A percentile compares a stretch with the other conserved stretches of the same genome.
Evolutionary conservation across 2,329 filamentous ascomycete species (phyloP).

Genomic region (Ophiostoma australiae): DNA sequence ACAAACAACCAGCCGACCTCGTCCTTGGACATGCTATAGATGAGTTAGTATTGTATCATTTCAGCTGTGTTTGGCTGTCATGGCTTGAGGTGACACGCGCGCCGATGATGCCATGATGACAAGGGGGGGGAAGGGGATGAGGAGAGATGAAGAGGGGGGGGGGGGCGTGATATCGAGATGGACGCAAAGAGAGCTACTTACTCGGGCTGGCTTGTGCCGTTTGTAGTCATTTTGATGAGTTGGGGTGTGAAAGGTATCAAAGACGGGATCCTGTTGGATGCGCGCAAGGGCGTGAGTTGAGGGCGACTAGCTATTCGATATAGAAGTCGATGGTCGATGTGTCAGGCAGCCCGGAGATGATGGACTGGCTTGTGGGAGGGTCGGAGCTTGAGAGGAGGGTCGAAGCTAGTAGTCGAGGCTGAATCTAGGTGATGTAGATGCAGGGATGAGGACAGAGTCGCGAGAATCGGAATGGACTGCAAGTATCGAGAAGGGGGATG

Average conservation of each 20-base stretch:
- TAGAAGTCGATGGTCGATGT: neutral
- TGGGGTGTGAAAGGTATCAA: neutral
- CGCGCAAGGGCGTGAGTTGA: conserved; percentile 4
- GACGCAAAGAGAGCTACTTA: conserved; percentile 5
- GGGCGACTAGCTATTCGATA: neutral
- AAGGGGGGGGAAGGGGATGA: neutral
- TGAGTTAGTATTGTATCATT: conserved; percentile 21
- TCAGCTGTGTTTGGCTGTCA: neutral
- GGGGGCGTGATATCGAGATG: neutral
- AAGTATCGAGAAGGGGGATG: neutral
- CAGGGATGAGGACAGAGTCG: neutral
- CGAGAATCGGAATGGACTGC: neutral
- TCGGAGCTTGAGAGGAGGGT: neutral
- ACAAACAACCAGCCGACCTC: conserved; percentile 99
- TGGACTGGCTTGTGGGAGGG: neutral
- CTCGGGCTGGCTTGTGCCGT: conserved; percentile 23
- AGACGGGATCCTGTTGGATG: neutral
- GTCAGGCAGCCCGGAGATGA: neutral
- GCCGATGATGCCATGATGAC: neutral
- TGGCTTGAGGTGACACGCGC: neutral
- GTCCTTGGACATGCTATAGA: conserved; percentile 65
- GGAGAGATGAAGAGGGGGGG: neutral
- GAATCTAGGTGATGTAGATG: neutral
- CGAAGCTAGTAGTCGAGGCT: neutral
- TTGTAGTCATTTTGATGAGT: conserved; percentile 23